Evolutionary conservation across 2,329 filamentous ascomycete genomes (phyloP).

Genomic region (Phialemonium atrogriseum): DNA sequence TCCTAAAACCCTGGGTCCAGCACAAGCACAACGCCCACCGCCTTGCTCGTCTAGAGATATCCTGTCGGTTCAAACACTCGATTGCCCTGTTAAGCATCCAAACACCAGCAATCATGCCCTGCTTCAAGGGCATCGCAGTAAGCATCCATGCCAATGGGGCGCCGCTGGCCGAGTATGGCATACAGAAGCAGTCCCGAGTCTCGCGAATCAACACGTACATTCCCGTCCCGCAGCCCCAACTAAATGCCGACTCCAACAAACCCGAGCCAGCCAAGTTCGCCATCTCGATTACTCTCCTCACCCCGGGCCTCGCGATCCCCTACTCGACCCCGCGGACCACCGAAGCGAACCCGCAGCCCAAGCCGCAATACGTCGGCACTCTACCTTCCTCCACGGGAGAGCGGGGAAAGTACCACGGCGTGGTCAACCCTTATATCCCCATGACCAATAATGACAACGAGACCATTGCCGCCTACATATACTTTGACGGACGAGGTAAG

Average conservation of each 20-base stretch:
- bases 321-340: constrained; percentile 85
- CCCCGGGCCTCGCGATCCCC: constrained; percentile 77
- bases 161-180: constrained; percentile 84
- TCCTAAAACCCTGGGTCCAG: too few relatives aligned
- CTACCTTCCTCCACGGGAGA: constrained; percentile 47
- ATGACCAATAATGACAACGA: constrained; percentile 91
- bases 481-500: constrained; percentile 91
- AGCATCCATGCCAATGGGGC: constrained; percentile 80
- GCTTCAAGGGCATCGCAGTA: constrained; percentile 98
- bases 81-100: too few relatives aligned
- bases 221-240: constrained; percentile 79
- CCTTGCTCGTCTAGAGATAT: background rate
- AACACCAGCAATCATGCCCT: constrained; percentile 60
- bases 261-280: constrained; percentile 93
- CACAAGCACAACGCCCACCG: too few relatives aligned
- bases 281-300: constrained; percentile 94
- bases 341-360: constrained; percentile 67
- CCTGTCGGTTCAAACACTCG: constrained; percentile 1
- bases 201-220: constrained; percentile 97
- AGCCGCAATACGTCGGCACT: constrained; percentile 71
- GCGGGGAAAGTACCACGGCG: constrained; percentile 37
- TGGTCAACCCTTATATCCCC: constrained; percentile 80
- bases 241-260: constrained; percentile 63
- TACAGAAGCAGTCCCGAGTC: constrained; percentile 86
- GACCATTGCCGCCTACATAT: constrained; percentile 97